Evolutionary conservation across 1,139 yeast species (phyloP), one percentile per base, ranked within the genome.

Genomic region (Trichomonascaceae sp.): DNA sequence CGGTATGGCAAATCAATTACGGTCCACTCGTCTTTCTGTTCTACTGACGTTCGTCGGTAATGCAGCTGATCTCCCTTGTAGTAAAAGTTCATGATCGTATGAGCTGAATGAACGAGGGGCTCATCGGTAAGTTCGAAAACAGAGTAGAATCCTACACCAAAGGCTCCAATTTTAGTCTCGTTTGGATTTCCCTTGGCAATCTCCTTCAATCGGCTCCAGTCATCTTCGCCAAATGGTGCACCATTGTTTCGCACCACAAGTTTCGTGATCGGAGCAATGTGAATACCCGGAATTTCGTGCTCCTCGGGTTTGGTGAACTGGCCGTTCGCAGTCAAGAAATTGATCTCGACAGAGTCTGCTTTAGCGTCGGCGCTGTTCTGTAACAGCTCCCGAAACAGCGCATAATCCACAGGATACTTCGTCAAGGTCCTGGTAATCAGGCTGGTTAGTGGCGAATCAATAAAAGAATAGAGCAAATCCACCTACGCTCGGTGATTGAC

Each of bases 101-200:
- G 37, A 11, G 65, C 65, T 2, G 65, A 61, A 31, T 57, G 59
- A 3, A 61, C 66, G 17, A 61, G 47, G 2, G 66, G 67, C 40
- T 58, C 59, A 62, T 89, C 97, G 47, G 97, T 95, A 54, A 89
- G 92, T 67, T 89, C 82, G 74, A 89, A 89, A 46, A 87, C 75
- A 29, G 97, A 87, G 74, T 89, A 89, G 76, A 89, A 89, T 62
- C 98, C 98, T 46, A 89, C 97, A 69, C 98, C 98, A 71, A 89
- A 89, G 59, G 93, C 97, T 68, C 98, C 98, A 63, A 89, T 89
- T 84, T 89, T 89, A 40, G 94, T 77, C 43, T 87, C 97, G 62
- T 89, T 96, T 39, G 98, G 67, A 39, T 61, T 61, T 1, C 66
- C 66, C 33, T 59, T 57, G 2, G 66, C 66, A 35, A 61, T 62